A percentile compares a stretch with the other conserved stretches of the same genome.
These are phyloP conservation scores for Gaertneriomyces sp. DNA, from an alignment of 192 early-diverging fungal genomes.

Conservation along the genomic window DNA sequence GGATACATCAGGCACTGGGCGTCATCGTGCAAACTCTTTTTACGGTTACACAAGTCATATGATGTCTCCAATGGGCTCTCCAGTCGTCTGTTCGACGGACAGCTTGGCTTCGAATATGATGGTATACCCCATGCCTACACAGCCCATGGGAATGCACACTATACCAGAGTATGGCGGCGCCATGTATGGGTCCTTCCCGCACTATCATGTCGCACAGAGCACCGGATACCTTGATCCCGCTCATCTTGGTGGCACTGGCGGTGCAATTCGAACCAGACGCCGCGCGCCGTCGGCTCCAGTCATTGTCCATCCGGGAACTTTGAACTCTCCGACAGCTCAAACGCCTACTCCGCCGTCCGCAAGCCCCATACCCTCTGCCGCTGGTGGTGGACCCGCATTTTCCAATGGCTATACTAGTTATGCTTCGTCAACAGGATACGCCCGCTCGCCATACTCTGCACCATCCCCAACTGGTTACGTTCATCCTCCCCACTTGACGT, in stretches of 20 bases:
- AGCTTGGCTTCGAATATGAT: neutral
- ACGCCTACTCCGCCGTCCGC: no score
- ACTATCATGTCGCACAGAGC: slow-evolving; percentile 7
- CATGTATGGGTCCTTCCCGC: neutral
- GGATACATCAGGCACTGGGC: no score
- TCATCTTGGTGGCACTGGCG: slow-evolving; percentile 6
- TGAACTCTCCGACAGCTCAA: no score
- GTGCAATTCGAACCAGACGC: no score
- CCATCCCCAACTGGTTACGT: neutral
- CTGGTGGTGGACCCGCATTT: no score
- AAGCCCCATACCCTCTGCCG: no score
- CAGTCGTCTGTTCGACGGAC: neutral
- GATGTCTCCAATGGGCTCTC: slow-evolving; percentile 2
- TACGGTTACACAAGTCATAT: neutral
- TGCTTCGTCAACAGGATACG: neutral
- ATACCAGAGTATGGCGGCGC: neutral
- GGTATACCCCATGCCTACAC: neutral
- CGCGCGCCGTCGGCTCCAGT: slow-evolving; percentile 24
- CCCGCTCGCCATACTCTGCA: neutral
- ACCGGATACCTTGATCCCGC: slow-evolving; percentile 20
- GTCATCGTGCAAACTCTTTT: no score
- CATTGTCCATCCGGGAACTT: slow-evolving; percentile 2
- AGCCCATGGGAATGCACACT: neutral
- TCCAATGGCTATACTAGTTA: neutral
- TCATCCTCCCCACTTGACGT: slow-evolving; percentile 1